These are phyloP conservation scores for Lindgomyces ingoldianus DNA, from an alignment of 495 filamentous ascomycete species.

Conservation along the genomic window DNA sequence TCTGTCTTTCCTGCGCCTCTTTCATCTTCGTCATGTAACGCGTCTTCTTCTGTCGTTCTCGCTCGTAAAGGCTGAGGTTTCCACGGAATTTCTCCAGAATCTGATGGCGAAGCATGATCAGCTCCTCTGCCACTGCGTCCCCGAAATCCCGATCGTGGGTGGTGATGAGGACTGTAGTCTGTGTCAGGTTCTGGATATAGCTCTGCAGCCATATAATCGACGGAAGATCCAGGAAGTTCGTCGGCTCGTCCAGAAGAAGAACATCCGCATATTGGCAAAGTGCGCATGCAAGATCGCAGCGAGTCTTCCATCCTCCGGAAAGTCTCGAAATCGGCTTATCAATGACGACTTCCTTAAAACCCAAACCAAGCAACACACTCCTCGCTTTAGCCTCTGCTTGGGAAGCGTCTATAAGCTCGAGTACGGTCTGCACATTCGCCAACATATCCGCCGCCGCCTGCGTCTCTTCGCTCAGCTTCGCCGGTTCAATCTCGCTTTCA, in stretches of 20 bases:
- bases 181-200: slow-evolving; percentile 59
- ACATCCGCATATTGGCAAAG: slow-evolving; percentile 73
- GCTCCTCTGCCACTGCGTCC: slow-evolving; percentile 69
- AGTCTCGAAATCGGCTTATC: slow-evolving; percentile 60
- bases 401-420: slow-evolving; percentile 39
- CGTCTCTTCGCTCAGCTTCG: slow-evolving; percentile 35
- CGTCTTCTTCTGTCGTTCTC: slow-evolving; percentile 64
- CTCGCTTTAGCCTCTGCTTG: slow-evolving; percentile 40
- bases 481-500: slow-evolving; percentile 29
- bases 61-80: slow-evolving; percentile 67
- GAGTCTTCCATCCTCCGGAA: slow-evolving; percentile 81
- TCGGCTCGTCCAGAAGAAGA: slow-evolving; percentile 83
- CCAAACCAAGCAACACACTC: slow-evolving; percentile 55
- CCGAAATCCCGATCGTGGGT: slow-evolving; percentile 80
- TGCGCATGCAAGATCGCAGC: slow-evolving; percentile 64
- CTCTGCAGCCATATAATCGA: slow-evolving; percentile 82
- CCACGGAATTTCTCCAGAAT: slow-evolving; percentile 68
- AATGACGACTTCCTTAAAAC: slow-evolving; percentile 65
- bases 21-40: slow-evolving; percentile 70
- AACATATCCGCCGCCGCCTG: slow-evolving; percentile 41
- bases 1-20: slow-evolving; percentile 75
- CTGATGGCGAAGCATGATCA: slow-evolving; percentile 72
- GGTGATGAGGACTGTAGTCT: slow-evolving; percentile 65
- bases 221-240: slow-evolving; percentile 79
- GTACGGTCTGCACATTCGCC: slow-evolving; percentile 30